These are phyloP conservation scores for Oryza glaberrima DNA, from an alignment of 176 grass and related monocot genomes.

Conservation along the genomic window DNA sequence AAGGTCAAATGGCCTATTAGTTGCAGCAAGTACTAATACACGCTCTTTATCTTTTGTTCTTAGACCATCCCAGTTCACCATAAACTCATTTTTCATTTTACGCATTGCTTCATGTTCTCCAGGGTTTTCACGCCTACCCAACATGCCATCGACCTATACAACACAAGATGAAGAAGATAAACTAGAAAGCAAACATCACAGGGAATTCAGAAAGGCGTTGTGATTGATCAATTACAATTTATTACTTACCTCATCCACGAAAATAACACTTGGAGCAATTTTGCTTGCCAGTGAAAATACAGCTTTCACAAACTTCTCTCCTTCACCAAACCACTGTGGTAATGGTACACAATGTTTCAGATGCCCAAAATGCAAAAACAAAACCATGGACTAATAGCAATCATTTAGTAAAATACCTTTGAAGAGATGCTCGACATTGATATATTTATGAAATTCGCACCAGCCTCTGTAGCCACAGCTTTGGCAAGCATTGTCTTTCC, in stretches of 20 bases:
- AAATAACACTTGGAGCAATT: slow-evolving; percentile 95
- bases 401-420: slow-evolving; percentile 59
- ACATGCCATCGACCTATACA: slow-evolving; percentile 92
- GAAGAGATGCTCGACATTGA: slow-evolving; percentile 99
- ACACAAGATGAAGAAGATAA: slow-evolving; percentile 1
- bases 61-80: slow-evolving; percentile 99
- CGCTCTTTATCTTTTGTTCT: slow-evolving; percentile 95
- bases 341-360: slow-evolving; percentile 42
- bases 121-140: slow-evolving; percentile 97
- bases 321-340: slow-evolving; percentile 98
- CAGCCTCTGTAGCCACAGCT: slow-evolving; percentile 96
- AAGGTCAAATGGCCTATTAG: slow-evolving; percentile 98
- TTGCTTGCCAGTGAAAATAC: slow-evolving; percentile 96
- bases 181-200: slow-evolving; percentile 22
- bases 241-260: slow-evolving; percentile 84
- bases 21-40: slow-evolving; percentile 94
- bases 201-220: neutral
- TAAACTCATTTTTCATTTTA: slow-evolving; percentile 99
- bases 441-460: slow-evolving; percentile 99
- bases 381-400: slow-evolving; percentile 10
- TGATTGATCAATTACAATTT: slow-evolving; percentile 15
- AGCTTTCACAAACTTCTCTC: slow-evolving; percentile 95
- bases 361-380: slow-evolving; percentile 10
- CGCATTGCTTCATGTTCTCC: slow-evolving; percentile 99
- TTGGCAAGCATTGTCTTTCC: slow-evolving; percentile 99